A percentile compares a stretch with the other conserved stretches of the same genome.
phyloP scores from a whole-genome alignment of 2,329 filamentous ascomycete species.

The Colletotrichum sp. region DNA sequence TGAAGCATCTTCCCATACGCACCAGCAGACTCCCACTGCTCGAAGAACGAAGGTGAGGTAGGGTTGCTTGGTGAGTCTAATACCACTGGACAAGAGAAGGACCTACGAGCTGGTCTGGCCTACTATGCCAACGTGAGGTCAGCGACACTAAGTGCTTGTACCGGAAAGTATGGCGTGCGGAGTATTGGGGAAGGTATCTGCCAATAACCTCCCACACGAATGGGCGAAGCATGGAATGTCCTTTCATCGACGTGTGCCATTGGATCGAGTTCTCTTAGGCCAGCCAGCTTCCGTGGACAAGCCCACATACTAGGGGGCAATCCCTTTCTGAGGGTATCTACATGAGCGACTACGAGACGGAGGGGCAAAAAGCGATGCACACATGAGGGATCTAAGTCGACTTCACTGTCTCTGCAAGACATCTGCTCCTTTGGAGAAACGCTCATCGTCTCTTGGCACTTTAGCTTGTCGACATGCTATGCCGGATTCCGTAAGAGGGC shows the following conservation, averaged over 20 bases:
- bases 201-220: background rate
- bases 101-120: background rate
- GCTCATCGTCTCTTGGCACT: background rate
- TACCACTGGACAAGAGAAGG: background rate
- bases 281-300: background rate
- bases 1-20: background rate
- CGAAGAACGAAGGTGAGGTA: background rate
- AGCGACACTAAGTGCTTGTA: background rate
- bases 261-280: background rate
- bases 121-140: background rate
- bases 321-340: background rate
- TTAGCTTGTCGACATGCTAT: background rate
- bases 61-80: background rate
- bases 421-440: background rate
- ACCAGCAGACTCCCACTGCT: background rate
- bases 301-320: background rate
- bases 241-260: background rate
- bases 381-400: background rate
- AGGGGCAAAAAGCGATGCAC: background rate
- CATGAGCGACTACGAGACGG: background rate
- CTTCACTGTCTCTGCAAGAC: background rate
- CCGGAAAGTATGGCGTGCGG: background rate
- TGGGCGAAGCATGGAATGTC: background rate
- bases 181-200: background rate
- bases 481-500: background rate